Base-by-base conservation (phyloP, 2,329 filamentous ascomycete species). In the Verticillium zaregamsianum region DNA sequence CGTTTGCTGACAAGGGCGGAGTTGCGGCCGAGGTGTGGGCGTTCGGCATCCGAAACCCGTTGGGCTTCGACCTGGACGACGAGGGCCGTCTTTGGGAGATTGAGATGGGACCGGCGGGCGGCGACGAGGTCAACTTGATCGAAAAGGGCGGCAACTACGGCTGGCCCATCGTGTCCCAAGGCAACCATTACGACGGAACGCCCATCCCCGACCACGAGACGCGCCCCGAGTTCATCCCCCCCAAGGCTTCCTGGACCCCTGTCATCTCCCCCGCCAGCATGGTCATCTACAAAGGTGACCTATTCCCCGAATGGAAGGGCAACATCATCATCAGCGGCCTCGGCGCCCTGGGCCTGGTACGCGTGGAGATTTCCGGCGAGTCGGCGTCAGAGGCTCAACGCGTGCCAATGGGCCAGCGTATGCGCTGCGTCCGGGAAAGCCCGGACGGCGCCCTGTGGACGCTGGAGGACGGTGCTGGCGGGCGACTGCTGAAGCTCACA, bases 71-170 rank as follows among this genome's bases (percentile, higher is more conserved):
- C 71, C 72, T 65, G 62, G 72, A 74, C 66, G 70, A 66, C 55
- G 59, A 74, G 64, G 71, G 71, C 5, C 71, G 71, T 58, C 70
- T 74, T 62, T 74, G 72, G 72, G 72, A 74, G 66, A 62, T 73
- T 63, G 72, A 74, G 66, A 74, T 74, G 72, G 72, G 72, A 2
- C 72, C 72, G 58, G 70, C 69, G 67, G 72, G 72, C 64, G 72
- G 72, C 66, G 72, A 74, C 62, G 72, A 74, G 69, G 65, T 74
- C 65, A 74, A 74, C 68, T 67, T 74, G 65, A 74, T 74, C 68
- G 20, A 72, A 66, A 40, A 55, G 59, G 72, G 71, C 64, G 69
- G 66, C 67, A 74, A 74, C 68, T 74, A 74, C 66, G 72, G 72
- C 59, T 74, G 72, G 72, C 71, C 72, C 61, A 57, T 70, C 60